These are phyloP conservation scores for Russula earlei DNA, from an alignment of 768 basidiomycete species.

Conservation along the genomic window DNA sequence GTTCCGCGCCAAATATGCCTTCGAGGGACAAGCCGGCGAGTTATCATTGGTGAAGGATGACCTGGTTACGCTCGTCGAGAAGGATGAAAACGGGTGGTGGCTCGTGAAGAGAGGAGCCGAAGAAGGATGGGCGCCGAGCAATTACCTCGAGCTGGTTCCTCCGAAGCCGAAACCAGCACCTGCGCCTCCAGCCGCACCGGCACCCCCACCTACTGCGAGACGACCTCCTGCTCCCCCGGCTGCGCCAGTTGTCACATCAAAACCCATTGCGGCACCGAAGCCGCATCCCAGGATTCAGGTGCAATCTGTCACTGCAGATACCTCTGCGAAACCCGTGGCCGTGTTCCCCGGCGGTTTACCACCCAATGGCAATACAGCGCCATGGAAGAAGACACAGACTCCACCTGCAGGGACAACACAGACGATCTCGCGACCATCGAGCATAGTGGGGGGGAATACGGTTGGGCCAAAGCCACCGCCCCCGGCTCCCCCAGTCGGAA, in stretches of 20 bases:
- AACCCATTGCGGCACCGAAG: constrained; percentile 20
- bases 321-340: constrained; percentile 65
- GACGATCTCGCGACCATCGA: constrained; percentile 41
- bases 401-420: constrained; percentile 32
- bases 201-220: constrained; percentile 27
- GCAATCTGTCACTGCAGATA: constrained; percentile 43
- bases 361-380: constrained; percentile 57
- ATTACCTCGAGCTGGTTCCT: constrained; percentile 79
- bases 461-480: constrained; percentile 40
- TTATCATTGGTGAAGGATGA: constrained; percentile 87
- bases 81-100: constrained; percentile 98
- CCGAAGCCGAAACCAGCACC: constrained; percentile 59
- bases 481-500: constrained; percentile 46
- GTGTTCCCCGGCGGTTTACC: constrained; percentile 72
- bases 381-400: constrained; percentile 57
- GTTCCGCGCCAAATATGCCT: constrained; percentile 88
- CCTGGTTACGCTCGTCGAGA: constrained; percentile 81
- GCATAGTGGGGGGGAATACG: too few relatives aligned
- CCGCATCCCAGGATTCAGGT: constrained; percentile 26
- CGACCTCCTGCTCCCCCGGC: constrained; percentile 35
- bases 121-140: constrained; percentile 94
- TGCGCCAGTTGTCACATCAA: constrained; percentile 15
- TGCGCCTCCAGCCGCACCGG: constrained; percentile 44
- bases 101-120: constrained; percentile 71
- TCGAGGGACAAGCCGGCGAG: constrained; percentile 88